Evolutionary conservation across 2,329 filamentous ascomycete species (phyloP).

Genomic region (Beauveria pseudobassiana): DNA sequence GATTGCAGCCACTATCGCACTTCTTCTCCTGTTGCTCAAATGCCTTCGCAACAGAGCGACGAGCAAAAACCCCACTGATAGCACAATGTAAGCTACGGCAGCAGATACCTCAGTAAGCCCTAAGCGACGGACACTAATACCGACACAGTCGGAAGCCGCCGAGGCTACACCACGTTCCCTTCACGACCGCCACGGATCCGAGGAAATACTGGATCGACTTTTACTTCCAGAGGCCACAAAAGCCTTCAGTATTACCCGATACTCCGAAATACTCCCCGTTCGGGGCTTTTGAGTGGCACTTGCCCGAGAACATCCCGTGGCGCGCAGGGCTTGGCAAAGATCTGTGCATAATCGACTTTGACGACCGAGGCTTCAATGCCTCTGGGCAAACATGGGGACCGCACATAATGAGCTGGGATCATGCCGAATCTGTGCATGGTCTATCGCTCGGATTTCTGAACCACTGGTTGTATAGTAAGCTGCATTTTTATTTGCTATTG

Average conservation of each 20-base stretch:
- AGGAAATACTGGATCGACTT: conserved; percentile 22
- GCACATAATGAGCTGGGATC: conserved; percentile 28
- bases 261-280: conserved; percentile 21
- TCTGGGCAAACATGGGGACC: conserved; percentile 29
- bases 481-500: too few species aligned
- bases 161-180: background rate
- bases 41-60: background rate
- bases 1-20: background rate
- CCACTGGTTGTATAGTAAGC: conserved; percentile 36
- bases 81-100: background rate
- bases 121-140: background rate
- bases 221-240: conserved; percentile 27
- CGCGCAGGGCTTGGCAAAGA: conserved; percentile 28
- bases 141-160: background rate
- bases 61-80: background rate
- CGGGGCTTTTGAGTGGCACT: conserved; percentile 26
- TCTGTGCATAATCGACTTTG: conserved; percentile 38
- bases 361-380: conserved; percentile 32
- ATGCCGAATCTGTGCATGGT: conserved; percentile 25
- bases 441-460: conserved; percentile 35
- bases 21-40: background rate
- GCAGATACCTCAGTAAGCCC: background rate
- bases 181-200: conserved; percentile 11
- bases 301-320: conserved; percentile 24
- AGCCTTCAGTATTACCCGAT: conserved; percentile 21